Base-by-base conservation (phyloP, 257 asterid species). In the Coffea canephora region DNA sequence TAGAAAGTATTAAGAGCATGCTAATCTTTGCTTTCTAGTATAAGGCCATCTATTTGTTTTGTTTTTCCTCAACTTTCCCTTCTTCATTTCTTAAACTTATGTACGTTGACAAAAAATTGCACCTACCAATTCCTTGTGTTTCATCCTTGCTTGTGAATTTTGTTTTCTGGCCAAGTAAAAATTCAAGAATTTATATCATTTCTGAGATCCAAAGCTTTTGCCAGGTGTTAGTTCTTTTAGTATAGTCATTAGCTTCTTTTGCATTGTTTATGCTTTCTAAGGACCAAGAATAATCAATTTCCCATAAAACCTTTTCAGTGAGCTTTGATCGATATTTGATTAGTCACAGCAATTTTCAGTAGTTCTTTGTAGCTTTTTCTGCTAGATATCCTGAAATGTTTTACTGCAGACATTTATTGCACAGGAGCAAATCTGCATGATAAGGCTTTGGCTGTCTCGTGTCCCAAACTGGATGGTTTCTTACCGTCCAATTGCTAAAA, bases 381-480 rank as follows among this genome's bases (percentile, higher is more conserved):
- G 8, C 27, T 61, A 34, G 14, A 31, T 19, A 19, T 57, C 43
- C 49, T 49, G 78, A 27, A 19, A 43, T 39, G 54, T 82, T 80
- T 73, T 39, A n/a, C 77, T 87, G 88, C 93, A 95, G 99, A 93
- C 92, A 0, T 93, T 95, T 83, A 88, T 95, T 73, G 99, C 99
- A 16, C 99, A 95, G 89, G 99, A 95, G 87, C 98, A 95, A 80
- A 84, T 89, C 59, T 91, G 97, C 82, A 88, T 91, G 59, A 91
- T 73, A 68, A 86, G 99, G 81, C 88, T 95, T 19, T 95, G 98
- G 98, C 88, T 95, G 65, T 59, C 93, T 39, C 91, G 81, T 78
- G 82, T 72, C 54, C 94, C 94, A 43, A 73, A 75, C 43, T 93
- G 98, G 99, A 89, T 86, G 45, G 77, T 92, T 77, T 80, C 96